Base-by-base conservation (phyloP, 305 asterid genomes). In the Nicotiana rustica region DNA sequence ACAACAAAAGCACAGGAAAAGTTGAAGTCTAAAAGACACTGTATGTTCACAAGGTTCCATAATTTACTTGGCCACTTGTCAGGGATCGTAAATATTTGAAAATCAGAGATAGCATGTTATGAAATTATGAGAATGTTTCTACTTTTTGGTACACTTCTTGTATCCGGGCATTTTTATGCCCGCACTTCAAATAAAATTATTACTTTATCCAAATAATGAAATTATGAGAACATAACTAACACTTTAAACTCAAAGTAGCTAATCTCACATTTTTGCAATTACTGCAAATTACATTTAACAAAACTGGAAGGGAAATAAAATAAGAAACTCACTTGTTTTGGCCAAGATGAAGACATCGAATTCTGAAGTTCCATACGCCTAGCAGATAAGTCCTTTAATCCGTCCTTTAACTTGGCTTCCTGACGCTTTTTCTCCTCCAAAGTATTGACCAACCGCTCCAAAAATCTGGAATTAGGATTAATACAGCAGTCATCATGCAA, bases 401-500 rank as follows among this genome's bases (percentile, higher is more conserved):
- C 97, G 70, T 90, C 98, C 85, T 89, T 95, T 57, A 96, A 87
- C 91, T 95, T 96, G 67, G 85, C 86, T 88, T 96, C 98, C 21
- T 89, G 99, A 73, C 85, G 93, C 86, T 95, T 95, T 94, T 96
- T 96, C 89, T 93, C 99, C 88, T 95, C 98, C 94, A 96, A 82
- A 31, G 97, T 93, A 35, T 87, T 92, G 55, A 91, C 97, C 88
- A 96, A 81, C 82, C 98, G 95, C 89, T 93, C 98, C 93, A 96
- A 87, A 87, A 95, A 92, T 86, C 99, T 96, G 96, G 83, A 88
- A 86, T 83, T 79, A 73, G 65, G 80, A 84, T 47, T 67, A 76
- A 81, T 59, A 86, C 60, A 33, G 82, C 41, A 57, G 76, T 81
- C 83, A 85, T 80, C 67, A 61, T 38, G 65, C 77, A 49, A 59